These are phyloP conservation scores for Aspergillus felis DNA, from an alignment of 2,329 filamentous ascomycete species.

Conservation along the genomic window DNA sequence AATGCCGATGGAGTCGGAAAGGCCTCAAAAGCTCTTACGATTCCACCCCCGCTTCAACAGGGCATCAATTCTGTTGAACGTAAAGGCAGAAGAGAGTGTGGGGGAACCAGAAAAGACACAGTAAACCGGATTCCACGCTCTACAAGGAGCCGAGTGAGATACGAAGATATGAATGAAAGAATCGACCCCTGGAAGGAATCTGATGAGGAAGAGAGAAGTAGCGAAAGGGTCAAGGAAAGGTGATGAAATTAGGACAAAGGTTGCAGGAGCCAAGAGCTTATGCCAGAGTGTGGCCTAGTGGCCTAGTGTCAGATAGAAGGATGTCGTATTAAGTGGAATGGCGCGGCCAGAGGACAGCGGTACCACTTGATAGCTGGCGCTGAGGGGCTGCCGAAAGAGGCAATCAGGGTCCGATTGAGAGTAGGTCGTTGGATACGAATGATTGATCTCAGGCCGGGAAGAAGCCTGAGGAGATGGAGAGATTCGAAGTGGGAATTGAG, in stretches of 20 bases:
- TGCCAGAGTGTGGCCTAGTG: background rate
- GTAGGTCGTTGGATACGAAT: background rate
- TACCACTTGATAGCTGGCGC: background rate
- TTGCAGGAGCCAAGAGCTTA: background rate
- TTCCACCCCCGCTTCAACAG: background rate
- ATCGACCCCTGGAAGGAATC: background rate
- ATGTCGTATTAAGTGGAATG: background rate
- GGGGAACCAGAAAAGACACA: background rate
- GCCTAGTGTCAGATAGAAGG: background rate
- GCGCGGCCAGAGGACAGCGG: background rate
- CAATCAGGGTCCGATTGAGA: background rate
- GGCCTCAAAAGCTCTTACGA: background rate
- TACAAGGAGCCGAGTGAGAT: background rate
- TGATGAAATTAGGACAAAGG: background rate
- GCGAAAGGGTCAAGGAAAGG: conserved; percentile 9
- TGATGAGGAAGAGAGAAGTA: conserved; percentile 3
- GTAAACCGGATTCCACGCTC: background rate
- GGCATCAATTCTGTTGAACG: background rate
- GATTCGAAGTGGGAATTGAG: background rate
- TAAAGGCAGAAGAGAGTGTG: background rate
- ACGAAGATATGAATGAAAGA: background rate
- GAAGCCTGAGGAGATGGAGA: background rate
- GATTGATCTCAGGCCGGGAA: background rate
- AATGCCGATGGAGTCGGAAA: background rate
- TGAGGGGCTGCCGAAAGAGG: background rate